These are phyloP conservation scores for Bidens hawaiensis DNA, from an alignment of 140 eudicot species.

Conservation along the genomic window DNA sequence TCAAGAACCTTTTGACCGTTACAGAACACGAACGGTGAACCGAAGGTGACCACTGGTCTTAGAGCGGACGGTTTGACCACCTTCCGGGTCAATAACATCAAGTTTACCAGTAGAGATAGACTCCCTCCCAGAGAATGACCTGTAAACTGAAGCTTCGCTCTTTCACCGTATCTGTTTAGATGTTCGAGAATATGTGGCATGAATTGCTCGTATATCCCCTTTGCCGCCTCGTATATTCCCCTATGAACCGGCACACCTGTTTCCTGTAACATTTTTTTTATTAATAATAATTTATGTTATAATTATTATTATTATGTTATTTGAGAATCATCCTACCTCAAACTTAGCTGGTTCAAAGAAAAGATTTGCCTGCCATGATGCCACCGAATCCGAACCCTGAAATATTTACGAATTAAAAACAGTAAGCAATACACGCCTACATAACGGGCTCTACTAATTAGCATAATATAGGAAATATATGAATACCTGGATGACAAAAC, in stretches of 20 bases:
- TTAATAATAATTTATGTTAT: too few species aligned
- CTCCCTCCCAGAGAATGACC: slow-evolving; percentile 98
- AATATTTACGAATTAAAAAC: slow-evolving; percentile 7
- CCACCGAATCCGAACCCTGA: slow-evolving; percentile 89
- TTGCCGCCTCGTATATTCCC: slow-evolving; percentile 96
- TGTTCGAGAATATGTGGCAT: slow-evolving; percentile 72
- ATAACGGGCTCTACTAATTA: not conserved
- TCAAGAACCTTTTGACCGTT: slow-evolving; percentile 73
- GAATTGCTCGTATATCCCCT: slow-evolving; percentile 86
- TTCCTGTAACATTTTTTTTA: slow-evolving; percentile 33
- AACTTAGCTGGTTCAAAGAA: slow-evolving; percentile 79
- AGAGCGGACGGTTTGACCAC: slow-evolving; percentile 59
- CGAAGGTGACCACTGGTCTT: slow-evolving; percentile 79
- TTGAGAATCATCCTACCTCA: slow-evolving; percentile 47
- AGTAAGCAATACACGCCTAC: not conserved
- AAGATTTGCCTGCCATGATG: slow-evolving; percentile 93
- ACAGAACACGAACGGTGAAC: slow-evolving; percentile 88
- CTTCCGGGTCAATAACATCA: slow-evolving; percentile 63
- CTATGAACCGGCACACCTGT: slow-evolving; percentile 76
- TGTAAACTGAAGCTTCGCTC: slow-evolving; percentile 81
- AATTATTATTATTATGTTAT: too few species aligned
- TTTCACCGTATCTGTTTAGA: slow-evolving; percentile 47
- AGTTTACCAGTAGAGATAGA: slow-evolving; percentile 63
- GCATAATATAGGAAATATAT: too few species aligned
- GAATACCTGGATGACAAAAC: slow-evolving; percentile 92